A percentile compares a stretch with the other conserved stretches of the same genome.
These are phyloP conservation scores for Dryadomyces sulphureus DNA, from an alignment of 2,329 filamentous ascomycete genomes.

Conservation along the genomic window DNA sequence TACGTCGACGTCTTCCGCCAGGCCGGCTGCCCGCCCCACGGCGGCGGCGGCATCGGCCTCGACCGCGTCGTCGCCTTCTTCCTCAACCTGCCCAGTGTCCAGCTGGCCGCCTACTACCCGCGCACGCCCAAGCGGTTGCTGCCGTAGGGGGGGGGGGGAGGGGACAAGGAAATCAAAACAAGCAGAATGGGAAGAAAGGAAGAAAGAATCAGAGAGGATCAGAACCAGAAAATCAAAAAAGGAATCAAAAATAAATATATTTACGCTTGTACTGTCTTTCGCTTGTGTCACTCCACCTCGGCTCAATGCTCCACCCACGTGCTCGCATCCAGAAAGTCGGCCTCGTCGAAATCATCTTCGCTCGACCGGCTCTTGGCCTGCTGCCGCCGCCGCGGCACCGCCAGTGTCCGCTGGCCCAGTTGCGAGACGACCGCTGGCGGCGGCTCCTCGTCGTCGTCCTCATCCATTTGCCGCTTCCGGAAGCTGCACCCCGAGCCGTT, in stretches of 20 bases:
- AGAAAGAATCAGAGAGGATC: neutral
- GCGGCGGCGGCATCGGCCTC: slow-evolving; percentile 75
- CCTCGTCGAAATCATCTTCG: slow-evolving; percentile 52
- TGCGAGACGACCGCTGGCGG: slow-evolving; percentile 17
- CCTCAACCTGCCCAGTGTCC: slow-evolving; percentile 41
- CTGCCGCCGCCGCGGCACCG: slow-evolving; percentile 24
- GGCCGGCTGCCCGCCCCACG: slow-evolving; percentile 75
- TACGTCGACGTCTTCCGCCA: slow-evolving; percentile 70
- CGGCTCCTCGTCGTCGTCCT: slow-evolving; percentile 20
- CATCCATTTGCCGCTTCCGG: neutral
- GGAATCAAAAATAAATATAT: neutral
- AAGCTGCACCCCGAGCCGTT: too few species aligned
- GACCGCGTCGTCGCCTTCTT: slow-evolving; percentile 67
- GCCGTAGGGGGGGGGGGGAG: slow-evolving; percentile 27
- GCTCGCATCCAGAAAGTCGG: slow-evolving; percentile 42
- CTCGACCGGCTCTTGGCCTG: slow-evolving; percentile 29
- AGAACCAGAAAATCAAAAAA: neutral
- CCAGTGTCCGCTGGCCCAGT: slow-evolving; percentile 28
- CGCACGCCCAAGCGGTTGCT: slow-evolving; percentile 43
- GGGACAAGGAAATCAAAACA: neutral
- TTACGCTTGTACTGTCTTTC: too few species aligned
- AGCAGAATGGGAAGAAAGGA: neutral
- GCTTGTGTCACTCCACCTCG: too few species aligned
- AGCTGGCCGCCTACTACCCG: slow-evolving; percentile 42
- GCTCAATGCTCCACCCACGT: slow-evolving; percentile 13